These are phyloP conservation scores for Prosopis cineraria DNA, from an alignment of 306 rosid species.

Conservation along the genomic window DNA sequence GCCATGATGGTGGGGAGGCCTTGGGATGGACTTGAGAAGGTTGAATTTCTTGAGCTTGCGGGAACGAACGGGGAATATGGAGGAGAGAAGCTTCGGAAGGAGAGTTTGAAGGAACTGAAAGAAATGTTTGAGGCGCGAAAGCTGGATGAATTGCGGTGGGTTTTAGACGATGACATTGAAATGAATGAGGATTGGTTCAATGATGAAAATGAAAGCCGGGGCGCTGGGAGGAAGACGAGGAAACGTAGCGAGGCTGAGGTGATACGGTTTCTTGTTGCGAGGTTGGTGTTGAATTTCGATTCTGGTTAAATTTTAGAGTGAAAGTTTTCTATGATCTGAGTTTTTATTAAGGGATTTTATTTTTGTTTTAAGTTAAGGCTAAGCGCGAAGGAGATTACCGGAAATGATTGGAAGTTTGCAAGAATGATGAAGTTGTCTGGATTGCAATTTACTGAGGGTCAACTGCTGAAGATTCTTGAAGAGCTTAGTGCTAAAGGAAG, in stretches of 20 bases:
- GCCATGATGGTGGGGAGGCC: slow-evolving; percentile 66
- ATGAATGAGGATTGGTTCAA: slow-evolving; percentile 50
- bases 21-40: slow-evolving; percentile 61
- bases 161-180: slow-evolving; percentile 72
- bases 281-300: slow-evolving; percentile 54
- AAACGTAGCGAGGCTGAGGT: slow-evolving; percentile 66
- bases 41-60: slow-evolving; percentile 53
- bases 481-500: slow-evolving; percentile 62
- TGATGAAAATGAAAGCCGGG: slow-evolving; percentile 38
- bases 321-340: slow-evolving; percentile 3
- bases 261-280: slow-evolving; percentile 76
- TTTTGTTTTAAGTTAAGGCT: slow-evolving; percentile 48
- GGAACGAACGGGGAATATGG: slow-evolving; percentile 32
- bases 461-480: slow-evolving; percentile 69
- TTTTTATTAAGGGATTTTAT: not conserved
- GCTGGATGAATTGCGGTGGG: slow-evolving; percentile 69
- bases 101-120: slow-evolving; percentile 63
- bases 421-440: slow-evolving; percentile 88
- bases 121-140: slow-evolving; percentile 69
- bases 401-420: slow-evolving; percentile 81
- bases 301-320: not conserved
- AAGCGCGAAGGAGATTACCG: slow-evolving; percentile 58
- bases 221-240: slow-evolving; percentile 42
- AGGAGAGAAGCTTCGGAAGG: slow-evolving; percentile 63
- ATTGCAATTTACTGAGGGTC: slow-evolving; percentile 76